Percentiles rank a stretch among this genome's conserved stretches.
Conservation (phyloP, 129 eudicot species). For the Flaveria trinervia region DNA sequence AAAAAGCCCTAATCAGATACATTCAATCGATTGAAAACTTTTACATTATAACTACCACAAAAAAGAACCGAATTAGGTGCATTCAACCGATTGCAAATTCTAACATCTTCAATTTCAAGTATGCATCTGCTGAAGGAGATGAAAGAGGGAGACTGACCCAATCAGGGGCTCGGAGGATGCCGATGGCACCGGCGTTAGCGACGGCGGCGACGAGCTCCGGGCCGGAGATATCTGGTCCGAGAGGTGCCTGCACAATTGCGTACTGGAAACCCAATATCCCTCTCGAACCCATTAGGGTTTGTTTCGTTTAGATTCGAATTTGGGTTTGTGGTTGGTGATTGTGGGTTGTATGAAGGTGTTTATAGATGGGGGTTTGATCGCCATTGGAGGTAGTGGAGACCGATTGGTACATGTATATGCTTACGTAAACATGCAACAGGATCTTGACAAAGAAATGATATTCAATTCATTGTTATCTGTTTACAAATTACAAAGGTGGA, state of each 20-base stretch:
- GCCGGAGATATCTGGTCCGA: constrained; percentile 93
- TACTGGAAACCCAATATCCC: constrained; percentile 89
- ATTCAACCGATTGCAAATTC: constrained; percentile 7
- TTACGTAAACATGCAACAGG: too few species aligned
- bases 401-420: too few species aligned
- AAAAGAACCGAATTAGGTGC: too few species aligned
- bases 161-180: constrained; percentile 86
- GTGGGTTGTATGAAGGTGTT: not conserved
- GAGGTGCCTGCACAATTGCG: constrained; percentile 86
- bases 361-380: not conserved
- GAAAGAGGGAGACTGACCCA: constrained; percentile 47
- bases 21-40: not conserved
- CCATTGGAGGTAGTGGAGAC: too few species aligned
- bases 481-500: too few species aligned
- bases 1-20: not conserved
- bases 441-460: too few species aligned
- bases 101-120: not conserved
- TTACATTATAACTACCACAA: too few species aligned
- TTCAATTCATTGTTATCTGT: too few species aligned
- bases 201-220: constrained; percentile 97
- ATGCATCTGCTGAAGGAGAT: not conserved
- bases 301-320: not conserved
- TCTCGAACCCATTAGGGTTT: constrained; percentile 50
- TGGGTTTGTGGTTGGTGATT: not conserved
- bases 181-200: constrained; percentile 88